Evolutionary conservation across 805 yeast genomes (phyloP).

Genomic region (Cyberlindnera subsufficiens): DNA sequence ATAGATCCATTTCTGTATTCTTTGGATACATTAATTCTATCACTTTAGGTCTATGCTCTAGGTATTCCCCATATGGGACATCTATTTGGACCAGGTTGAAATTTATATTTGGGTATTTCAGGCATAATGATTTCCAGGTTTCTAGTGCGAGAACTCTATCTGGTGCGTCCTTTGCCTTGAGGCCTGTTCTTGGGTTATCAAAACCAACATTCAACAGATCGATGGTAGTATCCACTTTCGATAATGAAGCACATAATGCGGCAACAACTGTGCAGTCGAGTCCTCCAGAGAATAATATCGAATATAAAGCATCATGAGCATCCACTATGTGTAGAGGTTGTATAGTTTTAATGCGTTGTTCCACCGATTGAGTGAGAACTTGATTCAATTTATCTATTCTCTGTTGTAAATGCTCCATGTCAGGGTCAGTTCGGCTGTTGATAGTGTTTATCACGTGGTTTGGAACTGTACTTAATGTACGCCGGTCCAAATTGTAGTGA

Average conservation of each 20-base stretch:
- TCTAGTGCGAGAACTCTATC: conserved; percentile 72
- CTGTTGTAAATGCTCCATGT: conserved; percentile 3
- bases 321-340: conserved; percentile 42
- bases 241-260: conserved; percentile 36
- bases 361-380: conserved; percentile 34
- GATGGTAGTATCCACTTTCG: conserved; percentile 30
- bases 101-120: conserved; percentile 33
- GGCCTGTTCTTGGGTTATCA: conserved; percentile 75
- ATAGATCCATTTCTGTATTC: conserved; percentile 89
- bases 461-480: conserved; percentile 14
- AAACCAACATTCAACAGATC: conserved; percentile 92
- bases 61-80: conserved; percentile 65
- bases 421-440: conserved; percentile 17
- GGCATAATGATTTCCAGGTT: conserved; percentile 49
- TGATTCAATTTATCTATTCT: conserved; percentile 21
- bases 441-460: conserved; percentile 16
- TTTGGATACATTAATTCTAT: conserved; percentile 71
- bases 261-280: conserved; percentile 86
- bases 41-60: conserved; percentile 45
- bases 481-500: conserved; percentile 28
- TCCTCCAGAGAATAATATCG: conserved; percentile 89
- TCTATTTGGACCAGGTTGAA: conserved; percentile 61
- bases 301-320: conserved; percentile 32
- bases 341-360: conserved; percentile 51
- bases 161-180: conserved; percentile 63